Evolutionary conservation across 2,329 filamentous ascomycete species (phyloP).

Genomic region (Trichophyton simii): DNA sequence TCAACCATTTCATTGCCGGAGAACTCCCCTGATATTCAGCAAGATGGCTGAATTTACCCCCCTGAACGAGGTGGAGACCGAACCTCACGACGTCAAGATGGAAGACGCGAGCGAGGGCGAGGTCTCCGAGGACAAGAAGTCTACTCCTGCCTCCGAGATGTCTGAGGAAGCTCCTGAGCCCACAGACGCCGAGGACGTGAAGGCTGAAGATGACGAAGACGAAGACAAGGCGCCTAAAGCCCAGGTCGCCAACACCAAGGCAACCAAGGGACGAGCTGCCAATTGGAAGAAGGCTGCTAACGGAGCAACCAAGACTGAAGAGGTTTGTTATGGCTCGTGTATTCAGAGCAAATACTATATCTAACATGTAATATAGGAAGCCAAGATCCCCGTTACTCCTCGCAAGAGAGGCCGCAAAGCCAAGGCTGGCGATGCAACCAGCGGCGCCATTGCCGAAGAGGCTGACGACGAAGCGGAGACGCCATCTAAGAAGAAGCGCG

Average conservation of each 20-base stretch:
- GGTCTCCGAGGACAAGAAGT: neutral
- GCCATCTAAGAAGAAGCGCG: constrained; percentile 1
- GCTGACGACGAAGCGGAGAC: neutral
- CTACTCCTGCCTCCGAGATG: neutral
- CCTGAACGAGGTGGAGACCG: constrained; percentile 9
- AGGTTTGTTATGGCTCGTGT: neutral
- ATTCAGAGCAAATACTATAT: neutral
- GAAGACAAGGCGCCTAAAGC: neutral
- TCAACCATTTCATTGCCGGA: no score
- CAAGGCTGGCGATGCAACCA: constrained; percentile 1
- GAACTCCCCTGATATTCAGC: neutral
- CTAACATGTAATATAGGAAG: neutral
- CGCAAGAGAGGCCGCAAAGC: constrained; percentile 1
- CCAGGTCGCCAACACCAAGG: neutral
- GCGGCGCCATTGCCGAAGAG: neutral
- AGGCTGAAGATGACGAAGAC: neutral
- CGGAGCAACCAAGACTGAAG: neutral
- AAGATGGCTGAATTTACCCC: constrained; percentile 11
- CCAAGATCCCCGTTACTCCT: constrained; percentile 10
- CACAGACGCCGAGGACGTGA: neutral
- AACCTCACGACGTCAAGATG: neutral
- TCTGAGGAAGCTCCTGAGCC: neutral
- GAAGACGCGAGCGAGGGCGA: neutral
- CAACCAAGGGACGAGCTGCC: neutral
- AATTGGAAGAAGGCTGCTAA: neutral